Conservation (phyloP, 202 grass and related monocot genomes). For the Zizania palustris region DNA sequence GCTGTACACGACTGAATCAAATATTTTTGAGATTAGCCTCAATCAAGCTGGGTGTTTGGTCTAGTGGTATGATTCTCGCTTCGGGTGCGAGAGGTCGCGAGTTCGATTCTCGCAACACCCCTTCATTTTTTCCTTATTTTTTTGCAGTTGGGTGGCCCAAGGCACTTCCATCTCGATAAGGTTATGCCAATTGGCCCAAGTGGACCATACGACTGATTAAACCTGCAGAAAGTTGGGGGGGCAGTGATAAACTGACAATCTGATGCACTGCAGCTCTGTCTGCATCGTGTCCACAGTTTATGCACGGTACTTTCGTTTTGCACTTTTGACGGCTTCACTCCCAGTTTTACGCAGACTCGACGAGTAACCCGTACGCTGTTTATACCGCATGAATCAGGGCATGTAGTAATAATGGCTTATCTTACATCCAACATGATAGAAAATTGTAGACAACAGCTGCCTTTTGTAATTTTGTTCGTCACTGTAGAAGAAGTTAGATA, state of each 20-base stretch:
- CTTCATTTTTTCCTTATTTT: not conserved
- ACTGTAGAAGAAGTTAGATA: not conserved
- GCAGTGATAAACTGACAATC: not conserved
- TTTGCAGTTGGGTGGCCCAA: not conserved
- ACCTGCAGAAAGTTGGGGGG: not conserved
- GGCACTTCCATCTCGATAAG: not conserved
- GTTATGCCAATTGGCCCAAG: not conserved
- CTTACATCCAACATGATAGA: not conserved
- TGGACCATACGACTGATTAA: not conserved
- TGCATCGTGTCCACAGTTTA: not conserved
- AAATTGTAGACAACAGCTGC: too few species aligned
- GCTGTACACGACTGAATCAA: too few species aligned
- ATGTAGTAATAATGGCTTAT: too few species aligned
- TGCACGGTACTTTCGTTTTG: not conserved
- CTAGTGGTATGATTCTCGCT: constrained; percentile 94
- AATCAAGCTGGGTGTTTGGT: constrained; percentile 50
- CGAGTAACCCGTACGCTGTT: too few species aligned
- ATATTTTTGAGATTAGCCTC: too few species aligned
- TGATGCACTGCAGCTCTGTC: not conserved
- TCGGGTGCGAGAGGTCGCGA: constrained; percentile 83
- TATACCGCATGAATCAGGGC: not conserved
- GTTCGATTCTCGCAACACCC: constrained; percentile 93
- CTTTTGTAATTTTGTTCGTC: not conserved
- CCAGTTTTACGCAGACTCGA: not conserved
- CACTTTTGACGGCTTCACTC: not conserved